A percentile compares a stretch with the other conserved stretches of the same genome.
Conservation (phyloP, 1,284 basidiomycete species). For the Moniliophthora roreri region DNA sequence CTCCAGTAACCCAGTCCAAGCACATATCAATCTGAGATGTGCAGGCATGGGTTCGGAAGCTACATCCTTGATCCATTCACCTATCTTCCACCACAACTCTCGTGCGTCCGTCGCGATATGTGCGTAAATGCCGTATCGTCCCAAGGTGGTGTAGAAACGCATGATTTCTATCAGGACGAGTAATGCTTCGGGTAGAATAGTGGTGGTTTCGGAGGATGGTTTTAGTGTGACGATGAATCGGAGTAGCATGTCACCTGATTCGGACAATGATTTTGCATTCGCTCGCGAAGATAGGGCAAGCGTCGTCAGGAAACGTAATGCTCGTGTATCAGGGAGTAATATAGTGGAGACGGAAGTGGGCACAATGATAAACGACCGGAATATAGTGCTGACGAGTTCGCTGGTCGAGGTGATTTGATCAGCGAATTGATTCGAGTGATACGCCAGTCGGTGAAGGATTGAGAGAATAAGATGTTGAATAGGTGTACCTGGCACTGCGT, state of each 20-base stretch:
- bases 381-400: constrained; percentile 52
- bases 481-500: constrained; percentile 25
- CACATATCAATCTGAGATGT: constrained; percentile 30
- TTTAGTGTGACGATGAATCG: constrained; percentile 69
- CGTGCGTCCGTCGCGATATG: constrained; percentile 44
- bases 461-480: constrained; percentile 60
- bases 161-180: constrained; percentile 60
- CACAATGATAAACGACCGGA: constrained; percentile 58
- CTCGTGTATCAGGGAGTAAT: constrained; percentile 46
- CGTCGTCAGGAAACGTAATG: constrained; percentile 59
- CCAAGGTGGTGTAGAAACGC: constrained; percentile 66
- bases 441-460: constrained; percentile 62
- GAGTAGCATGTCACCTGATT: constrained; percentile 65
- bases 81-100: constrained; percentile 13
- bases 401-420: constrained; percentile 51
- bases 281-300: constrained; percentile 66
- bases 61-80: constrained; percentile 7
- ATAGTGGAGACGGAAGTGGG: constrained; percentile 40
- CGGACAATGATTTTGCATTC: constrained; percentile 61
- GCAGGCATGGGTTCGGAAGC: background rate
- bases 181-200: constrained; percentile 35
- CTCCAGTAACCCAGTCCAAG: constrained; percentile 59
- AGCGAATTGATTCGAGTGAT: constrained; percentile 55
- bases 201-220: constrained; percentile 48
- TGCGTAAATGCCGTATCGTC: constrained; percentile 76